These are phyloP conservation scores for Trypanosoma scelopori DNA, from an alignment of 208 protist species.

Conservation along the genomic window DNA sequence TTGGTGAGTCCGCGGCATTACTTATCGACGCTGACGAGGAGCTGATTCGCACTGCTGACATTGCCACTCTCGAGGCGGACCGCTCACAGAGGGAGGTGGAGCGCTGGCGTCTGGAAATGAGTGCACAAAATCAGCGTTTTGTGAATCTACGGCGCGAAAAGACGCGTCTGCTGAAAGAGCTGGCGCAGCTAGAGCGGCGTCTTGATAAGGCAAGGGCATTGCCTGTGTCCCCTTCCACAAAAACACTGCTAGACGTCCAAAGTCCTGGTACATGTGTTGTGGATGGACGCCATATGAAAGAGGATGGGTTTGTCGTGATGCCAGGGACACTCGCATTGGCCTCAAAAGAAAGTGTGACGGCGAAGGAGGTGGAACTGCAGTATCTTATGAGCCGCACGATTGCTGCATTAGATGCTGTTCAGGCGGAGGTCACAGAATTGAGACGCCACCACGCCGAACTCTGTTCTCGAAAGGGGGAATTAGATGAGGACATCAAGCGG, in stretches of 20 bases:
- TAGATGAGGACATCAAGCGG: slow-evolving; percentile 16
- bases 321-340: slow-evolving; percentile 9
- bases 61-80: slow-evolving; percentile 27
- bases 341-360: neutral
- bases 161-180: slow-evolving; percentile 13
- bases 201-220: neutral
- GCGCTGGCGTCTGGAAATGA: slow-evolving; percentile 24
- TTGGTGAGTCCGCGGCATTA: neutral
- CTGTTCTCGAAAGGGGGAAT: slow-evolving; percentile 1
- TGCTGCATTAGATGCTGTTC: slow-evolving; percentile 12
- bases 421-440: slow-evolving; percentile 4
- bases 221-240: neutral
- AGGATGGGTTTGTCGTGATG: neutral
- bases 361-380: slow-evolving; percentile 14
- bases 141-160: slow-evolving; percentile 7
- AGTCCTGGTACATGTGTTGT: neutral
- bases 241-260: neutral
- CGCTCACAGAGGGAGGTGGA: slow-evolving; percentile 20
- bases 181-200: slow-evolving; percentile 10
- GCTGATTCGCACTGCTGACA: slow-evolving; percentile 23
- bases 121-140: slow-evolving; percentile 10
- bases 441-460: slow-evolving; percentile 18
- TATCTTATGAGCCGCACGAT: slow-evolving; percentile 25
- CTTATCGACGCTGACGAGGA: slow-evolving; percentile 27
- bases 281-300: neutral